phyloP scores from a whole-genome alignment of 2,329 filamentous ascomycete species.

The Dactylonectria estremocensis region DNA sequence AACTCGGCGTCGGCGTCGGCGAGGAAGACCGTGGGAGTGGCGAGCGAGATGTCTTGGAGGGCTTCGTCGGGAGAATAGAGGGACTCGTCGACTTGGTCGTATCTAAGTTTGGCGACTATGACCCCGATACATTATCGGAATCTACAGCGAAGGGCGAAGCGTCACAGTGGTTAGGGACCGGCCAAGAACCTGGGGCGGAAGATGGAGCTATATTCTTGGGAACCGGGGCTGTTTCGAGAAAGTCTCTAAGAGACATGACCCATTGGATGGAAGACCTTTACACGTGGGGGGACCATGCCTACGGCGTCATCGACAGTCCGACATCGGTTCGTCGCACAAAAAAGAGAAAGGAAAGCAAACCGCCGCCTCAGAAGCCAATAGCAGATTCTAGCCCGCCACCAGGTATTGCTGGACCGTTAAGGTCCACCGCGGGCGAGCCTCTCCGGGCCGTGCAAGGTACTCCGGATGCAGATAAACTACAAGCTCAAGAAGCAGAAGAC shows the following conservation, averaged over 20 bases:
- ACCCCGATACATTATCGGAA: constrained; percentile 46
- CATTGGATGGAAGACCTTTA: constrained; percentile 94
- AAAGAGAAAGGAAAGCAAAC: constrained; percentile 50
- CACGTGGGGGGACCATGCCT: constrained; percentile 85
- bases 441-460: neutral
- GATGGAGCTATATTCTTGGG: constrained; percentile 93
- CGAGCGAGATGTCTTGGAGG: constrained; percentile 92
- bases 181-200: constrained; percentile 75
- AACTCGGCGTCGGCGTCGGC: constrained; percentile 93
- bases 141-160: constrained; percentile 43
- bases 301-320: constrained; percentile 87
- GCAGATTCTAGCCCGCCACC: constrained; percentile 13
- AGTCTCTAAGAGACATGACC: constrained; percentile 80
- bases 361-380: constrained; percentile 22
- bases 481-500: constrained; percentile 43
- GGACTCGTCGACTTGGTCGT: constrained; percentile 92
- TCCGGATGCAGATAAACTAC: constrained; percentile 36
- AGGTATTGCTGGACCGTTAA: neutral
- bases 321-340: constrained; percentile 72
- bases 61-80: constrained; percentile 83
- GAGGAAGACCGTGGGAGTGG: constrained; percentile 96
- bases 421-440: constrained; percentile 2
- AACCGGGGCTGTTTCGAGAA: constrained; percentile 78
- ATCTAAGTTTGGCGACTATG: constrained; percentile 81
- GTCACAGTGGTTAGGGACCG: constrained; percentile 80